Percentiles rank a stretch among this genome's conserved stretches.
Evolutionary conservation across 495 filamentous ascomycete species (phyloP).

Genomic region (Opeltia flavorubescens): DNA sequence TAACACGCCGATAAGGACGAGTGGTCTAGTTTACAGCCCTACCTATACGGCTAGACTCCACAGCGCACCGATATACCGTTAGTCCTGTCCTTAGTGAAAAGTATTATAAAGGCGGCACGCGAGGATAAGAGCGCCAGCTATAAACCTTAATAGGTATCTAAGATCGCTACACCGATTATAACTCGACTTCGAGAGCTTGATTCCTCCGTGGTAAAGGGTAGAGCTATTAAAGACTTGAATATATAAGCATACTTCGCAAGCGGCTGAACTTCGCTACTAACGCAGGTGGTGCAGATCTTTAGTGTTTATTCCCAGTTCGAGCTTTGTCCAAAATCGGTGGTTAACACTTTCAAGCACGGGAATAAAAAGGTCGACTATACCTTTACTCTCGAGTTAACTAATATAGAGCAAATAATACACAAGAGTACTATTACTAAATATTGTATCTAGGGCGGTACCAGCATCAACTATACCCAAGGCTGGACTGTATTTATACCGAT

Average conservation of each 20-base stretch:
- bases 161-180: neutral
- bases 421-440: neutral
- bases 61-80: neutral
- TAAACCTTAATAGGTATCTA: neutral
- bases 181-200: neutral
- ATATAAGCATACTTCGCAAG: neutral
- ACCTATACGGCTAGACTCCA: neutral
- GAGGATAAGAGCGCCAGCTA: neutral
- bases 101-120: constrained; percentile 4
- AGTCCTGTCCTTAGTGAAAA: neutral
- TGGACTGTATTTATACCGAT: neutral
- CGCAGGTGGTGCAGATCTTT: neutral
- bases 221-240: neutral
- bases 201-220: neutral
- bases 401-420: neutral
- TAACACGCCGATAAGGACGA: neutral
- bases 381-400: neutral
- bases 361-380: neutral
- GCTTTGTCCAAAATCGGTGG: neutral
- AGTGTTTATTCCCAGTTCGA: neutral
- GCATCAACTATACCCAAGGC: neutral
- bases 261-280: neutral
- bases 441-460: neutral
- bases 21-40: neutral
- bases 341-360: neutral